Evolutionary conservation across 2,329 filamentous ascomycete genomes (phyloP), one percentile per base, ranked within the genome.

Genomic region (Cladosporium sp.): DNA sequence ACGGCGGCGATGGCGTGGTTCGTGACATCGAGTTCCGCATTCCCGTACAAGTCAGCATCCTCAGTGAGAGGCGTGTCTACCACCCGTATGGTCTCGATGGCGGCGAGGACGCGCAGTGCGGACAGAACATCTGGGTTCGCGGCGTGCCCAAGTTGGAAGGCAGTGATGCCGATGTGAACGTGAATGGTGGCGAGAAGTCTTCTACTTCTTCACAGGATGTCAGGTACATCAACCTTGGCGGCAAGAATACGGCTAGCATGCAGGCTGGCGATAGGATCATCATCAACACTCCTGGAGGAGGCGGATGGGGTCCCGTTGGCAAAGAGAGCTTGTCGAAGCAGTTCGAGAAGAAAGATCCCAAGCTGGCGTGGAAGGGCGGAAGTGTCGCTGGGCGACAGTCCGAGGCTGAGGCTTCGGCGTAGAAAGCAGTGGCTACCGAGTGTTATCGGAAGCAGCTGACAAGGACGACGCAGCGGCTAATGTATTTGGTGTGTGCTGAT

Each of bases 61-160:
- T 95, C 6, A 89, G 85, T 5, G 90, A 96, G 71, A 73, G 91
- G 17, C 76, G 91, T 28, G 88, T 93, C 0, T 86, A 89, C 61
- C 80, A 83, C 53, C 91, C 91, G 1, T 96, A 92, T 64, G 92
- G 93, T 0, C 79, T 97, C 59, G 86, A 85, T 20, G 93, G 93
- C 0, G 93, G 93, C 3, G 87, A 86, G 57, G 88, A 93, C 60
- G 93, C 85, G 0, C 75, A 84, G 64, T 87, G 88, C 51, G 93
- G 93, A 0, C 75, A 92, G 60, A 97, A 97, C 65, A 77, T 95
- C 45, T 97, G 93, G 93, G 86, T 95, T 32, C 79, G 90, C 7
- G 87, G 83, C 60, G 86, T 93, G 54, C 62, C 61, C 17, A 69
- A 70, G 59, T 40, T 67, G 0, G 65, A 74, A 40, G 66, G 65